Base-by-base conservation (phyloP, 1,284 basidiomycete species). In the Fomitopsis betulina region DNA sequence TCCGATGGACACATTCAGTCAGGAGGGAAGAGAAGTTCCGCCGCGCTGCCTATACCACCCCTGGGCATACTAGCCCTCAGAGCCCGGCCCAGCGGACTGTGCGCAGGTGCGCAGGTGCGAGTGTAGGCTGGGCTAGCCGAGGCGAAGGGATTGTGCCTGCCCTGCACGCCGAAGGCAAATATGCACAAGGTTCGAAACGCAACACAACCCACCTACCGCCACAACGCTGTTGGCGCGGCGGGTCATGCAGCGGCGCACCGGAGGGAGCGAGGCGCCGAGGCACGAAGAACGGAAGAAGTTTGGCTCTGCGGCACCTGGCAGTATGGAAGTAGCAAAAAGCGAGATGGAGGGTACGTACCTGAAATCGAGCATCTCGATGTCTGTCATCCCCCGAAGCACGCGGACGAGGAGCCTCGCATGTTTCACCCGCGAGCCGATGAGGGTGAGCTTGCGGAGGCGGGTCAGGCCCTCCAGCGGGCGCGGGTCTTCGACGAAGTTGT, bases 341-440 rank as follows among this genome's bases (percentile, higher is more conserved):
- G 38, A 30, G 27, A 45, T 27, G 15, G 25, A 37, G 37, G 9
- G 38, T 21, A 76, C 89, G 74, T 75, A 95, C 94, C 94, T 84
- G 73, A 97, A 84, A 75, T 98, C 94, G 38, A 95, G 72, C 82
- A 92, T 86, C 76, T 96, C 93, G 62, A 94, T 78, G 67, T 89
- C 87, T 2, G 79, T 77, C 79, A 95, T 86, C 50, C 84, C 80
- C 62, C 81, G 80, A 61, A 95, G 74, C 42, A 89, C 78, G 56
- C 83, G 79, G 71, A 94, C 82, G 69, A 94, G 76, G 57, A 82
- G 79, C 70, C 86, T 87, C 39, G 85, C 86, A 39, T 79, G 77
- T 71, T 85, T 85, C 67, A 97, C 72, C 63, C 94, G 81, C 65
- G 88, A 90, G 54, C 94, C 95, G 66, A 97, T 90, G 58, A 93